Percentiles rank a stretch among this genome's conserved stretches.
Evolutionary conservation across 805 yeast species (phyloP).

Genomic region (Yamadazyma sp.): DNA sequence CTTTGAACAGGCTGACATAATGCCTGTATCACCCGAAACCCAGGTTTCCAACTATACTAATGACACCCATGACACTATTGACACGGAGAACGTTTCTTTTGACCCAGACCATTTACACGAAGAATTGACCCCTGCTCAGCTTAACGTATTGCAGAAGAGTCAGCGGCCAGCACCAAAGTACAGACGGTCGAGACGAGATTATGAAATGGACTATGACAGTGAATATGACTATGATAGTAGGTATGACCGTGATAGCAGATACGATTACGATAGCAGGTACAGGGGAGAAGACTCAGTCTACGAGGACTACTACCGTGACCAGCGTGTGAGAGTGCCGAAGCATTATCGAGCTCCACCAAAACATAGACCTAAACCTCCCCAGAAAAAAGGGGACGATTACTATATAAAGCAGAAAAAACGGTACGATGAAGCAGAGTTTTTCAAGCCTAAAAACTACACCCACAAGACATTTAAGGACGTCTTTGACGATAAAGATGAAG

Average conservation of each 20-base stretch:
- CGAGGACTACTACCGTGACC: constrained; percentile 9
- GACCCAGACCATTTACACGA: constrained; percentile 32
- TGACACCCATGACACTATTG: constrained; percentile 10
- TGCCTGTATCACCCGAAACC: constrained; percentile 7
- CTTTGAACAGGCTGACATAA: constrained; percentile 1
- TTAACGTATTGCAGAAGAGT: constrained; percentile 24
- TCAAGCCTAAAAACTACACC: constrained; percentile 37
- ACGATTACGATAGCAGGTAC: constrained; percentile 1
- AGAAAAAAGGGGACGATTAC: constrained; percentile 25
- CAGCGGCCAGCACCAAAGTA: constrained; percentile 3
- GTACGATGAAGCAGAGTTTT: constrained; percentile 30
- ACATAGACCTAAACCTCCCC: constrained; percentile 1
- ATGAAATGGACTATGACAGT: constrained; percentile 2
- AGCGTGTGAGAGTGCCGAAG: constrained; percentile 6
- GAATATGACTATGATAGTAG: constrained; percentile 2
- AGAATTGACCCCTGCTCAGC: constrained; percentile 42
- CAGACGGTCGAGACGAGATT: constrained; percentile 6
- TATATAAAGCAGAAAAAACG: constrained; percentile 38
- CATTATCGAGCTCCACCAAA: not conserved
- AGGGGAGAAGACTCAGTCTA: constrained; percentile 5
- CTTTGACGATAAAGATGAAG: constrained; percentile 32
- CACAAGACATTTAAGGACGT: constrained; percentile 42
- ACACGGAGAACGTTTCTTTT: constrained; percentile 8
- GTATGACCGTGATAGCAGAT: constrained; percentile 4
- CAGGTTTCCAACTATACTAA: constrained; percentile 11